Percentiles rank a stretch among this genome's conserved stretches.
Evolutionary conservation across 495 filamentous ascomycete genomes (phyloP).

Genomic region (Hyaloscypha variabilis): DNA sequence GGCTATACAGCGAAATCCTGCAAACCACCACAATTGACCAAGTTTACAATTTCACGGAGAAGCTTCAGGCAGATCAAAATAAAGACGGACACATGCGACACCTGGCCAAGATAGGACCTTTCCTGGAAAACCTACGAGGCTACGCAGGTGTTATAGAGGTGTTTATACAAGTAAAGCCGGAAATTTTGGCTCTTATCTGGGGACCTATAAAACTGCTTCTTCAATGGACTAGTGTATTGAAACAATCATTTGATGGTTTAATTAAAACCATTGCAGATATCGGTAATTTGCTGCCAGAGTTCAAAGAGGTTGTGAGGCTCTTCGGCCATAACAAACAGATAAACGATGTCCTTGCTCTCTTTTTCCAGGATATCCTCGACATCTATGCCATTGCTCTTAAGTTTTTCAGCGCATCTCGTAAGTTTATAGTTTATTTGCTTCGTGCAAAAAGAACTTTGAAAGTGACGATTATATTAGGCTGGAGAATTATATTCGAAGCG

Average conservation of each 20-base stretch:
- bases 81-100: slow-evolving; percentile 27
- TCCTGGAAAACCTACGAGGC: slow-evolving; percentile 30
- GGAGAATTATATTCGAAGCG: slow-evolving; percentile 26
- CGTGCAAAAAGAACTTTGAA: slow-evolving; percentile 1
- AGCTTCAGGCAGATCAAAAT: slow-evolving; percentile 35
- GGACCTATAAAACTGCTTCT: slow-evolving; percentile 40
- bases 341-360: slow-evolving; percentile 33
- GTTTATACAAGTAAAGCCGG: slow-evolving; percentile 39
- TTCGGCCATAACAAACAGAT: slow-evolving; percentile 27
- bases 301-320: slow-evolving; percentile 8
- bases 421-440: slow-evolving; percentile 13
- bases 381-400: slow-evolving; percentile 33
- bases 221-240: slow-evolving; percentile 33
- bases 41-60: slow-evolving; percentile 34
- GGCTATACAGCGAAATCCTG: slow-evolving; percentile 26
- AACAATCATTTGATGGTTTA: slow-evolving; percentile 33
- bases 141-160: slow-evolving; percentile 34
- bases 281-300: slow-evolving; percentile 24
- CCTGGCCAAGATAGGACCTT: slow-evolving; percentile 35
- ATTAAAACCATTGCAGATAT: slow-evolving; percentile 25
- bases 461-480: slow-evolving; percentile 15
- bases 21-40: slow-evolving; percentile 30
- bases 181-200: slow-evolving; percentile 39
- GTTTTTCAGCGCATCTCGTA: slow-evolving; percentile 33
- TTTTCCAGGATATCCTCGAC: slow-evolving; percentile 40